Base-by-base conservation (phyloP, 2,329 filamentous ascomycete genomes). In the Pseudopithomyces maydicus region DNA sequence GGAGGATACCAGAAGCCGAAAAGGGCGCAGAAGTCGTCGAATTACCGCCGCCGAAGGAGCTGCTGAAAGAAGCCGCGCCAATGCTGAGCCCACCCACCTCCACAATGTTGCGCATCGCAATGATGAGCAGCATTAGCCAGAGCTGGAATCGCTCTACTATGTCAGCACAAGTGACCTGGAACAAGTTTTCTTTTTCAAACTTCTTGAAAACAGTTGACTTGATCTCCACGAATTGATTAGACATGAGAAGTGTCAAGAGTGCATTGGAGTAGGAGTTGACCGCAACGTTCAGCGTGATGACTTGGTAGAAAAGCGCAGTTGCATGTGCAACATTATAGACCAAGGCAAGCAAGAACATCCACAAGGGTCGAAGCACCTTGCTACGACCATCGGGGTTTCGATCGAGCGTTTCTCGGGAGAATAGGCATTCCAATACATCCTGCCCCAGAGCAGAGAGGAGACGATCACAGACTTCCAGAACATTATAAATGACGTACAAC, bases 181-280 rank as follows among this genome's bases (percentile, higher is more conserved):
- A 99, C 0, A 97, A 81, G 64, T 97, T 98, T 72, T 99, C 95
- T 74, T 97, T 98, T 69, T 99, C 95, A 62, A 98, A 96, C 58
- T 94, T 95, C 80, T 99, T 98, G 82, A 99, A 99, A 0, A 99
- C 96, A 0, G 93, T 96, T 58, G 91, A 91, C 73, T 99, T 99
- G 81, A 99, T 97, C 78, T 99, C 95, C 42, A 99, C 95, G 69
- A 99, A 99, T 72, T 99, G 96, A 71, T 98, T 99, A 6, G 93
- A 97, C 73, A 99, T 86, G 1, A 99, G 82, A 0, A 99, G 84
- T 0, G 95, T 97, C 33, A 99, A 82, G 4, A 99, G 81, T 0
- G 95, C 94, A 71, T 99, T 99, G 0, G 93, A 97, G 76, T 99
- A 99, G 0, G 94, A 97, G 76, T 99, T 99, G 67, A 99, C 94